phyloP scores from a whole-genome alignment of 2,329 filamentous ascomycete species.

The Rosellinia necatrix region DNA sequence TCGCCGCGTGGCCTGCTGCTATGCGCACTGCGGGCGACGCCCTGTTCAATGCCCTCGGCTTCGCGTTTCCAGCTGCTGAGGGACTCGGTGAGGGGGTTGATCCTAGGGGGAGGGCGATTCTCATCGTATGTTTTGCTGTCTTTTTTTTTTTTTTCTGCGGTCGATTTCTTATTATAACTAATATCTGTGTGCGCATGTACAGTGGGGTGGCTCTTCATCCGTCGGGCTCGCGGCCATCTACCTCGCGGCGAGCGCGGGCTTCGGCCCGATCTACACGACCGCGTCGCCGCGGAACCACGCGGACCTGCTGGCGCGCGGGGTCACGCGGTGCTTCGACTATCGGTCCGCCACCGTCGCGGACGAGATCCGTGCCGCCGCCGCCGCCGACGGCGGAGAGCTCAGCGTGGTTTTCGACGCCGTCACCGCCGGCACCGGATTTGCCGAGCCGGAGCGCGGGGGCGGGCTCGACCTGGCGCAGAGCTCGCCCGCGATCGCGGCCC shows the following conservation, averaged over 20 bases:
- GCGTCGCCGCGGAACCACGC: constrained; percentile 36
- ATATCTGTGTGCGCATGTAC: too few relatives aligned
- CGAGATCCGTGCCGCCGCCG: constrained; percentile 22
- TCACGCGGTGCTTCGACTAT: constrained; percentile 41
- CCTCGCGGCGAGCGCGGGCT: constrained; percentile 37
- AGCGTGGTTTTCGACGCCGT: constrained; percentile 25
- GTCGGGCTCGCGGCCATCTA: constrained; percentile 41
- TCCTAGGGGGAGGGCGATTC: constrained; percentile 17
- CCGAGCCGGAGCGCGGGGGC: background rate
- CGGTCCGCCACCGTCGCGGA: constrained; percentile 32
- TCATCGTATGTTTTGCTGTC: constrained; percentile 25
- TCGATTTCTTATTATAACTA: too few relatives aligned
- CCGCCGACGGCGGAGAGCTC: constrained; percentile 9
- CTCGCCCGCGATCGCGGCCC: constrained; percentile 21
- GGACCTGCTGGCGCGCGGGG: constrained; percentile 38
- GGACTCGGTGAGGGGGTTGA: constrained; percentile 7
- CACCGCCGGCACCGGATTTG: constrained; percentile 13
- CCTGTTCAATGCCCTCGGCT: constrained; percentile 20
- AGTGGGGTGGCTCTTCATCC: constrained; percentile 37
- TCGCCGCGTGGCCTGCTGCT: constrained; percentile 16
- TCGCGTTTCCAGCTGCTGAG: constrained; percentile 14
- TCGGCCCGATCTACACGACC: constrained; percentile 36
- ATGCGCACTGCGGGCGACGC: constrained; percentile 12
- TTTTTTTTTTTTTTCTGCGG: too few relatives aligned
- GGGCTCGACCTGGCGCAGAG: constrained; percentile 11